Evolutionary conservation across 2,329 filamentous ascomycete genomes (phyloP), one percentile per base, ranked within the genome.

Genomic region (Monosporascus sp.): DNA sequence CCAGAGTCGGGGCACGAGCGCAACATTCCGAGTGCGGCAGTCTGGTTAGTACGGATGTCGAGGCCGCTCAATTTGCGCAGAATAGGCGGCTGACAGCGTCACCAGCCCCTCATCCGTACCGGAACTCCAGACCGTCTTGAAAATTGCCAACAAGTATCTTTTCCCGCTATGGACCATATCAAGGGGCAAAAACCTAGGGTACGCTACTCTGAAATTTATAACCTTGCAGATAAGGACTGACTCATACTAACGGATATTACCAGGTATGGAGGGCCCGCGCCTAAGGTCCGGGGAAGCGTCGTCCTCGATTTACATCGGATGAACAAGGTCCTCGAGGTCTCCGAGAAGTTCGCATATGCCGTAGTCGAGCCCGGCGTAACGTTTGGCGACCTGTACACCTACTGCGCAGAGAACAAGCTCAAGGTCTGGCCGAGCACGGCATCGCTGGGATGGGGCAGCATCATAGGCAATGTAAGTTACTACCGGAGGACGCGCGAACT

Each of bases 211-310:
- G 2, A 11, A n/a, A 14, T 20, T 24, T 20, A 27, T 55, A 20
- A 51, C 19, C 31, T 35, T 35, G 31, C 4, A 35, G 31, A 14
- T 35, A 11, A 11, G 1, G 31, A 35, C 31, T 2, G 31, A 5
- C 17, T 27, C 26, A 44, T 27, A 48, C 48, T 55, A 20, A 61
- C 35, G 3, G 37, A 11, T 24, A 16, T 7, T 6, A n/a, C 22
- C 7, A 72, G 73, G 11, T 79, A 79, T 52, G 78, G 77, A 14
- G 77, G 77, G 4, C 72, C 77, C 2, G 75, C 75, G 0, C 77
- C 76, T 0, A 63, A 74, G 7, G 68, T 78, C 16, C 71, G 68
- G 2, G 76, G 76, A 0, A 74, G 69, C 24, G 67, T 79, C 6
- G 74, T 74, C 0, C 57, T 80, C 19, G 74, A 78, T 55, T 63